phyloP scores from a whole-genome alignment of 371 early-diverging fungal genomes.

The Blakeslea trispora region DNA sequence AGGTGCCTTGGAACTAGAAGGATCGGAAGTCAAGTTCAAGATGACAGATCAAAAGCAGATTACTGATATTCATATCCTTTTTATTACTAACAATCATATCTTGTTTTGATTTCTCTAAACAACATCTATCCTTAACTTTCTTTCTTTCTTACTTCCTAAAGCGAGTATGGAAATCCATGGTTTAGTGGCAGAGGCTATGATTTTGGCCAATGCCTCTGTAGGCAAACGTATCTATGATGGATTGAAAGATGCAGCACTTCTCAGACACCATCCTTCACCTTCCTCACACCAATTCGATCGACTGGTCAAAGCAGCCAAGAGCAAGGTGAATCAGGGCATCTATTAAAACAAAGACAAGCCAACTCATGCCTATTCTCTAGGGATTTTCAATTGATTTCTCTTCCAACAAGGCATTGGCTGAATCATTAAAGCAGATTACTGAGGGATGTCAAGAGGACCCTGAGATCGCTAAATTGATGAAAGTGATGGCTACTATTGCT shows the following conservation, averaged over 20 bases:
- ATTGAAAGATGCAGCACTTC: constrained; percentile 84
- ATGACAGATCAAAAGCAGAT: constrained; percentile 62
- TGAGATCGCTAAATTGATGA: constrained; percentile 59
- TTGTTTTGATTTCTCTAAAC: no score
- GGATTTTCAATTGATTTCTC: constrained; percentile 66
- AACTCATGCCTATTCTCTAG: constrained; percentile 14
- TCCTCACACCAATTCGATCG: constrained; percentile 63
- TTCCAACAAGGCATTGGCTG: constrained; percentile 67
- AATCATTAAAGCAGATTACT: constrained; percentile 52
- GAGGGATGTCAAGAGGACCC: constrained; percentile 47
- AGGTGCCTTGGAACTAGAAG: constrained; percentile 75
- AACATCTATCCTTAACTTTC: constrained; percentile 27
- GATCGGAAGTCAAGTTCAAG: constrained; percentile 76
- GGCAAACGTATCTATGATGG: constrained; percentile 82
- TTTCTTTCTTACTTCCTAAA: constrained; percentile 63
- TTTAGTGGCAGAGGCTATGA: constrained; percentile 99
- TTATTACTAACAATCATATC: constrained; percentile 26
- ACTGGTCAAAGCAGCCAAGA: constrained; percentile 67
- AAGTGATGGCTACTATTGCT: constrained; percentile 77
- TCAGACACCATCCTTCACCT: constrained; percentile 85
- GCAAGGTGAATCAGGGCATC: constrained; percentile 35
- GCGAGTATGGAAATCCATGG: constrained; percentile 87
- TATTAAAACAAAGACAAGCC: not conserved
- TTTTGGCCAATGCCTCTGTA: constrained; percentile 94
- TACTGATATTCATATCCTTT: constrained; percentile 64